A percentile compares a stretch with the other conserved stretches of the same genome.
Evolutionary conservation across 306 rosid species (phyloP).

Genomic region (Gastrolobium villosum): DNA sequence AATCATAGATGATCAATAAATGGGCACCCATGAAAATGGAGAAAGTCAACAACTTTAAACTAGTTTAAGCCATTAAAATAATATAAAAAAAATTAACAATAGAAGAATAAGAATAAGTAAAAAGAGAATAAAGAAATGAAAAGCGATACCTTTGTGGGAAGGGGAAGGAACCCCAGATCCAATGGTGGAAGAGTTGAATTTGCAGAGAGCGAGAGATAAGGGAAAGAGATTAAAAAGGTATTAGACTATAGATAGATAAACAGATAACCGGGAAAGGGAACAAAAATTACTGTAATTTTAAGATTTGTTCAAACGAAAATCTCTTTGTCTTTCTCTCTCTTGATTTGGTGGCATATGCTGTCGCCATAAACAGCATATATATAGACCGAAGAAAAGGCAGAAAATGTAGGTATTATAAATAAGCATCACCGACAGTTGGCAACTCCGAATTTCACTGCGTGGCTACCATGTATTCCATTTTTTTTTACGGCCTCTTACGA

Average conservation of each 20-base stretch:
- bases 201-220: constrained; percentile 22
- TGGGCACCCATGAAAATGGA: constrained; percentile 48
- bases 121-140: not conserved
- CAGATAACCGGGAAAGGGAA: not conserved
- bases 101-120: not conserved
- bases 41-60: constrained; percentile 39
- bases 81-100: not conserved
- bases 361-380: constrained; percentile 19
- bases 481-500: too few species aligned
- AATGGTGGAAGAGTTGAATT: constrained; percentile 50
- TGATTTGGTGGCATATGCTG: constrained; percentile 16
- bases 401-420: constrained; percentile 2
- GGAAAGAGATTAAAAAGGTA: not conserved
- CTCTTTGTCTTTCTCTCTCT: constrained; percentile 28
- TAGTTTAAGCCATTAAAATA: constrained; percentile 36
- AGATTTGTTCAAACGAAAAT: constrained; percentile 45
- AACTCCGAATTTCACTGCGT: constrained; percentile 32
- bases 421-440: constrained; percentile 44
- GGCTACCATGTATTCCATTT: not conserved
- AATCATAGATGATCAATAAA: constrained; percentile 30
- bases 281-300: not conserved
- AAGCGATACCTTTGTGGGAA: constrained; percentile 56
- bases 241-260: not conserved
- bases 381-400: not conserved
- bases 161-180: constrained; percentile 70